Base-by-base conservation (phyloP, 805 yeast genomes). In the Danielia reshetovae region DNA sequence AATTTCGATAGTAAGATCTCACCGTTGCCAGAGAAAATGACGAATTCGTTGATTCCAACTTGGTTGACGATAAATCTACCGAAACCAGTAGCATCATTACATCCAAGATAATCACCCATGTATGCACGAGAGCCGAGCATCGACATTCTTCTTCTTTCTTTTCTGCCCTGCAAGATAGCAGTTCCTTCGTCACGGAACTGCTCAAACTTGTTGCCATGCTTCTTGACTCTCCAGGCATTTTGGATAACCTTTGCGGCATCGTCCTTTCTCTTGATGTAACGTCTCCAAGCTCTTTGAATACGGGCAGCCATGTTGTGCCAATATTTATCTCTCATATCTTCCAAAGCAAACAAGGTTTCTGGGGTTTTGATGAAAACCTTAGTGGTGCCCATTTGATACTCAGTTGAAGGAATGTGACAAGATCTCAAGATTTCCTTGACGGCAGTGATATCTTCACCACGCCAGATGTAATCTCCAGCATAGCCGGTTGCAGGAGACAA, bases 281-380 rank as follows among this genome's bases (percentile, higher is more conserved):
- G 72, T 67, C 98, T 76, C 85, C 97, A 88, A 3, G 98, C 97
- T 46, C 97, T 77, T 68, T 93, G 99, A 49, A 93, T 90, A 51
- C 95, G 78, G 3, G 95, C 89, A 4, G 98, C 98, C 95, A 93
- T 93, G 49, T 85, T 86, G 54, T 87, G 90, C 97, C 98, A 93
- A 57, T 88, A 93, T 65, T 81, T 84, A 52, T 93, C 99, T 59
- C 97, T 77, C 90, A 90, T 79, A 50, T 86, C 90, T 62, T 93
- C 99, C 38, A 93, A 67, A 0, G 96, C 96, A 58, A 93, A 93
- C 51, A 93, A 68, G 0, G 97, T 90, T 58, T 93, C 98, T 7
- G 98, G 98, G 9, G 95, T 87, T 55, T 93, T 93, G 61, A 93
- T 89, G 59, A 93, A 93, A 5, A 93, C 89, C 59, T 88, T 89